Evolutionary conservation across 805 yeast species (phyloP).

Genomic region (Tetrapisispora namnaoensis): DNA sequence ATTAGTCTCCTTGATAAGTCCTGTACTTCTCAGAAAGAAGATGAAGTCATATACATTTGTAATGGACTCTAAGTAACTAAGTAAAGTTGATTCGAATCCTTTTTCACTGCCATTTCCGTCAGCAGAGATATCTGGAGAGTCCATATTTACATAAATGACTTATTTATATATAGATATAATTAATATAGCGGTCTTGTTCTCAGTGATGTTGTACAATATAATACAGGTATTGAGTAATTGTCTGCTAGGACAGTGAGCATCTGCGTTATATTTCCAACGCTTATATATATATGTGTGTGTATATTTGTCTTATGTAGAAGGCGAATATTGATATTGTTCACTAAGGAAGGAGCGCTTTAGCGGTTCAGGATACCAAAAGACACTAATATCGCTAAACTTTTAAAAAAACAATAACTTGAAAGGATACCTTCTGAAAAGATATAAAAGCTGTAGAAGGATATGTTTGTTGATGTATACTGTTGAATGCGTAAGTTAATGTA

Average conservation of each 20-base stretch:
- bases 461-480: no score
- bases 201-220: background rate
- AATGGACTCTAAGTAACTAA: slow-evolving; percentile 16
- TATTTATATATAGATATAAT: background rate
- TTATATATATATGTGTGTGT: background rate
- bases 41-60: slow-evolving; percentile 22
- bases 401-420: no score
- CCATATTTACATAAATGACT: background rate
- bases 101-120: background rate
- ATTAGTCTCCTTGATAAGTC: slow-evolving; percentile 20
- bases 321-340: no score
- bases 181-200: background rate
- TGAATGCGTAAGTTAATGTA: no score
- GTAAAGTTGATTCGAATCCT: slow-evolving; percentile 13
- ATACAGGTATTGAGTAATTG: no score
- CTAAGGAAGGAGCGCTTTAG: no score
- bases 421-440: no score
- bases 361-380: no score
- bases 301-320: no score
- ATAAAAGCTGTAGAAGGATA: no score
- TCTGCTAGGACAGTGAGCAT: no score
- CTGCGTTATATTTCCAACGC: background rate
- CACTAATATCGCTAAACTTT: no score
- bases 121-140: background rate
- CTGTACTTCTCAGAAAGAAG: slow-evolving; percentile 21